These are phyloP conservation scores for Rhizopus sp. DNA, from an alignment of 371 early-diverging fungal genomes.

Conservation along the genomic window DNA sequence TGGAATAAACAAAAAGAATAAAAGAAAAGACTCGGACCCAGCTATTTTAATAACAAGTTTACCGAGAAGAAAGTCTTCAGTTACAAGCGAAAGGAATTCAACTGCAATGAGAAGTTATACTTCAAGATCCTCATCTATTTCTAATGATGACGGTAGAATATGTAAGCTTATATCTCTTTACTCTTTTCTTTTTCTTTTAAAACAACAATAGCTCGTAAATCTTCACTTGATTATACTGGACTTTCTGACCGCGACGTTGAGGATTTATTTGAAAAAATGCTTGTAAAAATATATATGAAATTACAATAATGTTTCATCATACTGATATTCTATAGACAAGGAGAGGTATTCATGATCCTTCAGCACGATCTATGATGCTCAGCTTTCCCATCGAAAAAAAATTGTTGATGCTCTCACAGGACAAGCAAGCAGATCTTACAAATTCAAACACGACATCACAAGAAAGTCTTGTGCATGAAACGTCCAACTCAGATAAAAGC, in stretches of 20 bases:
- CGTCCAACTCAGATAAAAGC: conserved; percentile 49
- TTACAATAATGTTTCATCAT: neutral
- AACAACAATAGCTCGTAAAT: conserved; percentile 15
- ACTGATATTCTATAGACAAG: conserved; percentile 31
- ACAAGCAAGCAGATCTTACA: conserved; percentile 40
- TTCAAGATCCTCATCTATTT: conserved; percentile 28
- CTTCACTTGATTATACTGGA: conserved; percentile 18
- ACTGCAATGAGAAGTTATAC: conserved; percentile 18
- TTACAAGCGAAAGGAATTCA: conserved; percentile 16
- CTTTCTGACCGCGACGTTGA: conserved; percentile 36
- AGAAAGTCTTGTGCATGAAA: conserved; percentile 17
- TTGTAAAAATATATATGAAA: conserved; percentile 30
- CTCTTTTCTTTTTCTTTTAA: neutral
- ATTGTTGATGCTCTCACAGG: conserved; percentile 55
- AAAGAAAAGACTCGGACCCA: conserved; percentile 20
- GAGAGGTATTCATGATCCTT: conserved; percentile 48
- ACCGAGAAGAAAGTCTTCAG: conserved; percentile 10
- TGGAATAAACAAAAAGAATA: conserved; percentile 25
- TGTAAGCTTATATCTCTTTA: conserved; percentile 4
- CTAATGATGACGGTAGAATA: conserved; percentile 17
- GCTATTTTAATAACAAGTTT: conserved; percentile 16
- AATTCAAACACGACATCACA: conserved; percentile 19
- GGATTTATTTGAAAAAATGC: conserved; percentile 53
- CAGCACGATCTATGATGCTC: conserved; percentile 40
- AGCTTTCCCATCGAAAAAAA: conserved; percentile 51